Percentiles rank a stretch among this genome's conserved stretches.
Evolutionary conservation across 371 early-diverging fungal genomes (phyloP).

Genomic region (Phascolomyces articulosus): DNA sequence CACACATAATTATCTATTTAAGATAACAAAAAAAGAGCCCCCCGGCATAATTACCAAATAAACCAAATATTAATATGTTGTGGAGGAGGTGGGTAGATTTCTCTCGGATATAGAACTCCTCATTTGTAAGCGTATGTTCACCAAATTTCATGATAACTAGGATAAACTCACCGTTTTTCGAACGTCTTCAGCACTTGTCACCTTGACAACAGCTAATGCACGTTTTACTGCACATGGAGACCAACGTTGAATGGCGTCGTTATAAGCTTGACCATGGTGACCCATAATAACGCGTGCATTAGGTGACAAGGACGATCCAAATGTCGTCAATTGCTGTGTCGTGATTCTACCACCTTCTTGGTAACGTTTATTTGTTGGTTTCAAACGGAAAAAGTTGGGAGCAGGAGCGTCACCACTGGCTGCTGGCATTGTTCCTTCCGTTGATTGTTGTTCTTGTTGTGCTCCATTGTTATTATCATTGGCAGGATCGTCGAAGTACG

Average conservation of each 20-base stretch:
- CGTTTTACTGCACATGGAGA: slow-evolving; percentile 27
- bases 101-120: too few relatives aligned
- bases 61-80: too few relatives aligned
- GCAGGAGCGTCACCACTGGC: slow-evolving; percentile 16
- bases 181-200: slow-evolving; percentile 28
- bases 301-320: slow-evolving; percentile 22
- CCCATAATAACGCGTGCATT: slow-evolving; percentile 24
- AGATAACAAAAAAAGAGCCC: too few relatives aligned
- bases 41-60: too few relatives aligned
- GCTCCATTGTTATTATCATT: neutral
- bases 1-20: slow-evolving; percentile 26
- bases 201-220: slow-evolving; percentile 26
- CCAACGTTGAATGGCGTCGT: slow-evolving; percentile 25
- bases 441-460: neutral
- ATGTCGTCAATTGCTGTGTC: slow-evolving; percentile 24
- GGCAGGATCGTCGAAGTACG: slow-evolving; percentile 21
- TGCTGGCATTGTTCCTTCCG: neutral
- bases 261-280: slow-evolving; percentile 23
- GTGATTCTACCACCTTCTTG: slow-evolving; percentile 20
- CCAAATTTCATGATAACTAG: too few relatives aligned
- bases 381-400: slow-evolving; percentile 36
- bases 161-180: slow-evolving; percentile 28
- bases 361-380: slow-evolving; percentile 20
- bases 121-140: too few relatives aligned
- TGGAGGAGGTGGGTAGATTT: too few relatives aligned